Evolutionary conservation across 2,329 filamentous ascomycete species (phyloP).

Genomic region (Aspergillus brasiliensis): DNA sequence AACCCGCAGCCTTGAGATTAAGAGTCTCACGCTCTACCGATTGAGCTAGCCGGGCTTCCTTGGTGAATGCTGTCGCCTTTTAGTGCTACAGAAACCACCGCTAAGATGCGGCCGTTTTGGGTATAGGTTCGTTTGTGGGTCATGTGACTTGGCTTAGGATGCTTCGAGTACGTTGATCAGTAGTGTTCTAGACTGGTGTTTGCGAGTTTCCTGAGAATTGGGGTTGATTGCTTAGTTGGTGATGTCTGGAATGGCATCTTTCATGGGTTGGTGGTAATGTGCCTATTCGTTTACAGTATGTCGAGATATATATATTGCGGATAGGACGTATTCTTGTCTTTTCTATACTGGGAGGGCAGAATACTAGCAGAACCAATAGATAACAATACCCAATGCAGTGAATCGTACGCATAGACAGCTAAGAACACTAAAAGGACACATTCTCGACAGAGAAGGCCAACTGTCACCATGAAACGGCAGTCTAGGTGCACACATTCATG

Average conservation of each 20-base stretch:
- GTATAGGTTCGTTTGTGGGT: background rate
- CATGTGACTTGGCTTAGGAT: background rate
- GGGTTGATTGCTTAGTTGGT: too few relatives aligned
- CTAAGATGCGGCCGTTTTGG: background rate
- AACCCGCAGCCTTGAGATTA: conserved; percentile 48
- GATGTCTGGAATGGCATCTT: background rate
- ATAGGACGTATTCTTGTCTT: background rate
- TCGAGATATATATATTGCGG: background rate
- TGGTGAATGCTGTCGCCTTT: background rate
- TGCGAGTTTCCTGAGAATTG: background rate
- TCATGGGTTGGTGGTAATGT: background rate
- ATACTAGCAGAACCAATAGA: background rate
- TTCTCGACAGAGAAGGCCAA: background rate
- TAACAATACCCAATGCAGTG: background rate
- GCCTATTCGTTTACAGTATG: background rate
- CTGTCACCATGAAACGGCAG: background rate
- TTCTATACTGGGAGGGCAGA: too few relatives aligned
- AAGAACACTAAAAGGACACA: background rate
- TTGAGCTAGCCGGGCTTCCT: conserved; percentile 52
- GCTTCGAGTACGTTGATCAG: background rate
- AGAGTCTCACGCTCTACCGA: conserved; percentile 54
- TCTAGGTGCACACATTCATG: background rate
- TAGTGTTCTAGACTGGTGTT: background rate
- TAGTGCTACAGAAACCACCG: background rate
- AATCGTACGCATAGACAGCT: too few relatives aligned